Evolutionary conservation across 2,329 filamentous ascomycete genomes (phyloP), one percentile per base, ranked within the genome.

Genomic region (Aureobasidium sp.): DNA sequence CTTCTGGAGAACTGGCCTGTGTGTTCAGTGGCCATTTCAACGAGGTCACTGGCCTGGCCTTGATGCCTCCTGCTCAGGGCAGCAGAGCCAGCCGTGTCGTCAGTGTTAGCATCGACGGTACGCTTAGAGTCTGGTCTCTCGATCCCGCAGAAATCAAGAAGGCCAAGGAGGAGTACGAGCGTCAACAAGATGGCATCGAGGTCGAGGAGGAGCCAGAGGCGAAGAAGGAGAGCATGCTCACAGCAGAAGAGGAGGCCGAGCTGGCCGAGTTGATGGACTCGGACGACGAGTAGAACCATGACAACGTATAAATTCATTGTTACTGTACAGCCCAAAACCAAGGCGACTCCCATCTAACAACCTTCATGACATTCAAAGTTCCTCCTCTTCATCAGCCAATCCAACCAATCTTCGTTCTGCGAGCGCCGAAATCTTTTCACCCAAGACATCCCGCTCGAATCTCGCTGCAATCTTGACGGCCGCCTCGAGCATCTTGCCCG

Each of bases 211-310:
- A 71, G 64, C 76, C 76, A 51, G 81, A 82, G 60, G 67, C 59
- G 12, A 65, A 64, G 11, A 72, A 67, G 61, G 74, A 74, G 37
- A 76, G 78, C 42, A 64, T 86, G 70, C 77, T 97, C 75, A 96
- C 91, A 5, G 88, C 85, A 14, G 93, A 97, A 68, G 94, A 99
- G 73, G 93, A 97, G 74, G 87, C 89, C 5, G 94, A 97, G 74
- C 79, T 99, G 66, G 92, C 91, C 15, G 94, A 92, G 66, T 76
- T 99, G 72, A 90, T 99, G 90, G 90, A 87, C 62, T 52, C 47
- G 25, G 62, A 63, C n/a, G 62, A 62, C 52, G 64, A 66, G 25
- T 53, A 29, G 20, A 34, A 22, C n/a, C 8, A 12, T 5, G 20
- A 27, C 17, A 31, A 25, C 9, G 3, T 20, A 15, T 22, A 17